Evolutionary conservation across 202 grass and related monocot species (phyloP), one percentile per base, ranked within the genome.

Genomic region (Panicum hallii): DNA sequence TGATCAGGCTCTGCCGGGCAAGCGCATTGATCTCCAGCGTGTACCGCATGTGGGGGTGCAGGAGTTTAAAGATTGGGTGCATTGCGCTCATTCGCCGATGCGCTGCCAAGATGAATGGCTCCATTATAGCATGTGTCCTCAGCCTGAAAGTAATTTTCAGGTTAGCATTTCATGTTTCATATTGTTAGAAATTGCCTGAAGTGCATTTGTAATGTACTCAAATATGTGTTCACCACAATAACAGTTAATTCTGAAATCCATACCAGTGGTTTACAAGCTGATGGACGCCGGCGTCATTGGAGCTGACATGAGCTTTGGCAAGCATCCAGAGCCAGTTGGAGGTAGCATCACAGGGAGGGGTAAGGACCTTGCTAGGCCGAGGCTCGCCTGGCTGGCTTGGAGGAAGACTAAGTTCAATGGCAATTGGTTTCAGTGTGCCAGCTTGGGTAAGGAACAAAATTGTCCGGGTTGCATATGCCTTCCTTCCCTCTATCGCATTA

Each of bases 321-420:
- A 99, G 90, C 97, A 99, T 99, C 97, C 97, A 99, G 41, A 94
- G 88, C 97, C 97, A 99, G 40, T 99, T 88, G 43, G 93, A 79
- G 44, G 93, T 99, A 60, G 97, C 97, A 82, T 99, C 97, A 67
- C 82, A 75, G 23, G 90, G 86, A 74, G 97, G 91, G 10, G 97
- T 97, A 53, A 99, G 86, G 13, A 99, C 93, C 77, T 60, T 90
- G 79, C 84, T 90, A 49, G 85, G 87, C 61, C 83, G 78, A 63
- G 82, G 68, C 87, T 77, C 71, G 10, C 97, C 91, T 84, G 86
- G 89, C 62, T 87, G 72, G 30, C 62, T 64, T 70, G 91, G 90
- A 64, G 97, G 90, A 66, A 97, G 91, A 45, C 68, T 86, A 52
- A 99, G 86, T 81, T 99, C 97, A 70, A 99, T 99, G 50, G 91